Base-by-base conservation (phyloP, 2,329 filamentous ascomycete species). In the Aspergillus caelatus region DNA sequence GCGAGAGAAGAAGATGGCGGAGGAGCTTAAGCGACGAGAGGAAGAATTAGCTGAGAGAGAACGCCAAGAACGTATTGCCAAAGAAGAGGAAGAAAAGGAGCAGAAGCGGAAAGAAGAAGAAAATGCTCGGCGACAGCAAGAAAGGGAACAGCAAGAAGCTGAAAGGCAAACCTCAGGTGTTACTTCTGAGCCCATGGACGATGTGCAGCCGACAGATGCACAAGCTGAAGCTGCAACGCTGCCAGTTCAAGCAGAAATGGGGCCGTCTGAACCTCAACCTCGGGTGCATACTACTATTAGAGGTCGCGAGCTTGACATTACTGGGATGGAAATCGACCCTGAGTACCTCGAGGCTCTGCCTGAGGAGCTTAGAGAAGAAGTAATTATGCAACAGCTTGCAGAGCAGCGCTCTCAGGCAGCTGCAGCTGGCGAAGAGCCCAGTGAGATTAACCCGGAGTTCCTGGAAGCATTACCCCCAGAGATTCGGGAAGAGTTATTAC, bases 261-360 rank as follows among this genome's bases (percentile, higher is more conserved):
- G 80, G 34, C 79, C 80, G 23, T 76, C 82, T 41, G 84, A 85
- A 57, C 81, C 85, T 53, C 72, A 72, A 36, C 76, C 78, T 60
- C 90, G 94, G 55, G 86, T 96, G 34, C 90, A 89, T 71, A 96
- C 92, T 19, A 94, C 87, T 2, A 93, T 99, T 60, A 85, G 94
- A 64, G 94, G 94, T 30, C 91, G 91, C 67, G 89, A 95, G 71
- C 87, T 96, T 59, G 95, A 99, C 76, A 95, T 99, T 56, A 99
- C 95, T 0, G 92, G 92, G 65, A 85, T 99, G 65, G 94, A 94
- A 56, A 98, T 99, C 70, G 95, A 99, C 74, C 87, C 91, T 19
- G 94, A 96, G 62, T 99, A 97, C 78, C 87, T 99, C 8, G 92
- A 95, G 63, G 96, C 94, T n/a, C 82, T 99, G n/a, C 95, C 95